A percentile compares a stretch with the other conserved stretches of the same genome.
Conservation (phyloP, 2,329 filamentous ascomycete genomes). For the Sclerotinia trifoliorum region DNA sequence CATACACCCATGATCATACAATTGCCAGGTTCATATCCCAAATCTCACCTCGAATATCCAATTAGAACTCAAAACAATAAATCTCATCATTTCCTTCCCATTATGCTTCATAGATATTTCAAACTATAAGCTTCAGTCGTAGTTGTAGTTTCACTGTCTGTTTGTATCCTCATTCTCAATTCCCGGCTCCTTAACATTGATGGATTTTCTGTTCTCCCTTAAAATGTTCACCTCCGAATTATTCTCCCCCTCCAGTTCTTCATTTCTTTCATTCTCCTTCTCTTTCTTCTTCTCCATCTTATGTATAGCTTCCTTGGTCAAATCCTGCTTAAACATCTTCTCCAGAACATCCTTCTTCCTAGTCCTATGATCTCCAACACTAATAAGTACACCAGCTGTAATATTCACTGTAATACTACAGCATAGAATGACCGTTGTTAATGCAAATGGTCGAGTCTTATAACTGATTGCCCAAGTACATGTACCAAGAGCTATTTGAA, state of each 20-base stretch:
- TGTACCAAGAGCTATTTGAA: conserved; percentile 77
- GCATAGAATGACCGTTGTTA: conserved; percentile 79
- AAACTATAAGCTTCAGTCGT: not conserved
- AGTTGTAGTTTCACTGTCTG: not conserved
- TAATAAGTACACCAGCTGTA: conserved; percentile 72
- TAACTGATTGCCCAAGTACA: conserved; percentile 79
- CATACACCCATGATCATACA: not conserved
- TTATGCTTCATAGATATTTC: not conserved
- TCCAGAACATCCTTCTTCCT: conserved; percentile 85
- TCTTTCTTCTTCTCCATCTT: conserved; percentile 42
- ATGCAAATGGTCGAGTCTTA: conserved; percentile 63
- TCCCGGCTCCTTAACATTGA: no score
- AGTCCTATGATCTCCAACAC: conserved; percentile 70
- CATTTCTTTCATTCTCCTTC: conserved; percentile 22
- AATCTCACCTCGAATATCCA: not conserved
- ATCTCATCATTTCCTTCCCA: not conserved
- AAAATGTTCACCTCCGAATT: not conserved
- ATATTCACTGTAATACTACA: conserved; percentile 78
- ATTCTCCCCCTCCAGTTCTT: conserved; percentile 2
- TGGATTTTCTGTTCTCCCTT: not conserved
- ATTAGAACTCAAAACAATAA: not conserved
- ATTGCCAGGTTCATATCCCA: not conserved
- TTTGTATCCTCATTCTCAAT: not conserved
- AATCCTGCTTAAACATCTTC: conserved; percentile 70
- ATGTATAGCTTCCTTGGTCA: conserved; percentile 64